A percentile compares a stretch with the other conserved stretches of the same genome.
Conservation (phyloP, 495 filamentous ascomycete genomes). For the Amphirosellinia nigrospora region DNA sequence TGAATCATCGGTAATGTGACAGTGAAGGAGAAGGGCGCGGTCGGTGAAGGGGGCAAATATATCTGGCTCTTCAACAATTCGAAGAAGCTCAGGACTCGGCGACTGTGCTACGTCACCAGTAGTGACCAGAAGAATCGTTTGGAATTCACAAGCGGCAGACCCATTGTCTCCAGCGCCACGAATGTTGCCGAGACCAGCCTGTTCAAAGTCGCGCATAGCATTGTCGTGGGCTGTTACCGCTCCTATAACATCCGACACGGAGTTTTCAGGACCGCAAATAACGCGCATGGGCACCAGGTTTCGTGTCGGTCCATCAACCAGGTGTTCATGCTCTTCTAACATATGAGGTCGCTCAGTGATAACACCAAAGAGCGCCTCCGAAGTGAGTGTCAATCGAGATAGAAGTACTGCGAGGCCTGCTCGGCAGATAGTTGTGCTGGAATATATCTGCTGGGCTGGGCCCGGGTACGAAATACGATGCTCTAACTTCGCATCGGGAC, state of each 20-base stretch:
- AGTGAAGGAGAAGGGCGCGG: conserved; percentile 10
- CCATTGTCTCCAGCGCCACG: neutral
- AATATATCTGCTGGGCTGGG: conserved; percentile 7
- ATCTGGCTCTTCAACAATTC: conserved; percentile 13
- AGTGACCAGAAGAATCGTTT: conserved; percentile 14
- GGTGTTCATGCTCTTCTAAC: neutral
- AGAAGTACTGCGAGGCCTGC: conserved; percentile 15
- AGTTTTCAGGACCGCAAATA: conserved; percentile 2
- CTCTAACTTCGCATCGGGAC: conserved; percentile 2
- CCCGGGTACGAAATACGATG: conserved; percentile 4
- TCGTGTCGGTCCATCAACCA: neutral
- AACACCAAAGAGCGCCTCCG: conserved; percentile 16
- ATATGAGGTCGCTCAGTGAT: conserved; percentile 14
- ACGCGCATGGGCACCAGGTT: conserved; percentile 14
- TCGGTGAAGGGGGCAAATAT: conserved; percentile 15
- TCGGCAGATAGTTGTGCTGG: conserved; percentile 7
- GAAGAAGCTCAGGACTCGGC: conserved; percentile 8
- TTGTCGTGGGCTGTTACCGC: conserved; percentile 5
- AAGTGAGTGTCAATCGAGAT: conserved; percentile 6
- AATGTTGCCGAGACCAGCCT: conserved; percentile 6
- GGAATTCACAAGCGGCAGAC: conserved; percentile 18
- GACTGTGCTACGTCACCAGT: neutral
- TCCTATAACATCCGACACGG: conserved; percentile 15
- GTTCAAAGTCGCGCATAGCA: conserved; percentile 7
- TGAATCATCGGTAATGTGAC: neutral